These are phyloP conservation scores for Lyophyllum atratum DNA, from an alignment of 768 basidiomycete species.

Conservation along the genomic window DNA sequence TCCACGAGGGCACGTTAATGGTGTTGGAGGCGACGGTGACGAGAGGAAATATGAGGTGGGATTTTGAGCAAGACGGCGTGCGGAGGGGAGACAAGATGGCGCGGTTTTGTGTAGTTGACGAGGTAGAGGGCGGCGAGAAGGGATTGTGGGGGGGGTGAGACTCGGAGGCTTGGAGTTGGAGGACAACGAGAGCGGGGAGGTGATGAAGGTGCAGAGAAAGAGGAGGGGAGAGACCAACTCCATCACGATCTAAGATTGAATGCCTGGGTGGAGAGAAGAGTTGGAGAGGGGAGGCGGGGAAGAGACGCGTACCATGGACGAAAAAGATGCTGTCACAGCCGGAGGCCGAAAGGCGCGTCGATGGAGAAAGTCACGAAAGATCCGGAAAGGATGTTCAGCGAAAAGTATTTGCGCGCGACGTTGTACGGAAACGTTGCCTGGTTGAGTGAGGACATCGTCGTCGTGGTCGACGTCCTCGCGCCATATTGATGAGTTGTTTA, in stretches of 20 bases:
- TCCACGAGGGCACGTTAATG: conserved; percentile 71
- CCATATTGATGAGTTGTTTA: too few relatives aligned
- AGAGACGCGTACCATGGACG: conserved; percentile 49
- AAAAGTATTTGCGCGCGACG: conserved; percentile 15
- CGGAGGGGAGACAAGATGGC: conserved; percentile 69
- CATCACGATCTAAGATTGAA: conserved; percentile 74
- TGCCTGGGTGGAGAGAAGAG: conserved; percentile 13
- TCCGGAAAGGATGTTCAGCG: background rate
- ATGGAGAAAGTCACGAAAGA: conserved; percentile 37
- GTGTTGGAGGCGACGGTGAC: conserved; percentile 65
- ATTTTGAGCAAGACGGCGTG: conserved; percentile 75
- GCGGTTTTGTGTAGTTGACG: conserved; percentile 82
- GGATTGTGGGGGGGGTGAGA: conserved; percentile 41
- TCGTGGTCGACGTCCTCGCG: too few relatives aligned
- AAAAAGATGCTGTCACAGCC: conserved; percentile 46
- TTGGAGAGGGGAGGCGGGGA: background rate
- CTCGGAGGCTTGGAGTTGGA: conserved; percentile 26
- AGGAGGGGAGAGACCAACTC: conserved; percentile 62
- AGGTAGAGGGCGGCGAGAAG: conserved; percentile 63
- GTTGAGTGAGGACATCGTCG: too few relatives aligned
- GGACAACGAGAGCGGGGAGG: conserved; percentile 47
- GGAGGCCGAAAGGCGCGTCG: conserved; percentile 63
- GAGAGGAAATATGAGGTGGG: conserved; percentile 67
- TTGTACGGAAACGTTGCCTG: background rate
- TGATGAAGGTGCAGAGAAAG: conserved; percentile 52